Evolutionary conservation across 1,284 basidiomycete genomes (phyloP), one percentile per base, ranked within the genome.

Genomic region (Sanghuangporus weigelae): DNA sequence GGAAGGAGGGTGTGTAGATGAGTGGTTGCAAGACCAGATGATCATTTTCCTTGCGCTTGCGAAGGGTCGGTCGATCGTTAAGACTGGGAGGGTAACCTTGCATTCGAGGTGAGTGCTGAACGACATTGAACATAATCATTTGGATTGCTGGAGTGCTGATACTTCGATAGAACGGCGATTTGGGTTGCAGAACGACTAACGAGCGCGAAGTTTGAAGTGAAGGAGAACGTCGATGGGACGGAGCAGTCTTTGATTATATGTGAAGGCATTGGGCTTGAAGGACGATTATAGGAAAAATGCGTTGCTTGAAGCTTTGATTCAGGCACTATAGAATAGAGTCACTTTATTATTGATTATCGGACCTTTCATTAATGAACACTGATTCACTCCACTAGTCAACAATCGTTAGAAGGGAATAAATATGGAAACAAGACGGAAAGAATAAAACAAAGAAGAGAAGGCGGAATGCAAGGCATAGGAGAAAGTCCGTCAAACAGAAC

Each of bases 21-120:
- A 89, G 65, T 76, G 80, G 68, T 65, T 84, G 69, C 82, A 80
- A 77, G 89, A 92, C 71, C 89, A 91, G 69, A 84, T 90, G 42
- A 84, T 91, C 61, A 81, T 91, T 46, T 86, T 90, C 69, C 81
- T 90, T 73, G 87, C 87, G 10, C 77, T 91, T 12, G 87, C 89
- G 5, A 73, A 84, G 56, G 87, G 87, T 3, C 77, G 68, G 31
- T 90, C 87, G 6, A 75, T 75, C 51, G 75, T 91, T 31, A 78
- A 78, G 46, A 80, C 75, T 12, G 81, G 83, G 1, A 85, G 81
- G 1, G 67, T 90, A 35, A 84, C 80, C 11, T 71, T 88, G 65
- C 88, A 91, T 73, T 89, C 89, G 3, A 79, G 77, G 88, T 87
- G 63, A 59, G 77, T 64, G n/a, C 49, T 56, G 10, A 23, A 26